Conservation (phyloP, 2,329 filamentous ascomycete species). For the Xenosphaeropsis pyriputrescens region DNA sequence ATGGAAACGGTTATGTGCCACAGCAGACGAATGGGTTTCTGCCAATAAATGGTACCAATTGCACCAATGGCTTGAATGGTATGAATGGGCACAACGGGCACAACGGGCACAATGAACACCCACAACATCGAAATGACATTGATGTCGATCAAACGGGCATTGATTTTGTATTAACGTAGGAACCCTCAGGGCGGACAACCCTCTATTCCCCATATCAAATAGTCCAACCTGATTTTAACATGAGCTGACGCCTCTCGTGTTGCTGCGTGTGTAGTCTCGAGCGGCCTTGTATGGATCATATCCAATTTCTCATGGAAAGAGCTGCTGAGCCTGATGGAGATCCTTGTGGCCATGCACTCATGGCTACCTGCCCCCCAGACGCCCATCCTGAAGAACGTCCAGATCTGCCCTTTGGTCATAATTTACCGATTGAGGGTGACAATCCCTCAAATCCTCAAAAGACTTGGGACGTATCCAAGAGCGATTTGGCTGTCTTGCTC, state of each 20-base stretch:
- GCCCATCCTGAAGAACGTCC: conserved; percentile 26
- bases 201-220: too few relatives aligned
- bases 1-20: not conserved
- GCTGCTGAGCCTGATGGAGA: conserved; percentile 44
- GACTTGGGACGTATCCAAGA: conserved; percentile 67
- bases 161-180: conserved; percentile 87
- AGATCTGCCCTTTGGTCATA: conserved; percentile 37
- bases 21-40: too few relatives aligned
- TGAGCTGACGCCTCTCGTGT: conserved; percentile 28
- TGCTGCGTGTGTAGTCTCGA: conserved; percentile 51
- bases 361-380: conserved; percentile 73
- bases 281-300: conserved; percentile 83
- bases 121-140: not conserved
- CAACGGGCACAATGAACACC: conserved; percentile 6
- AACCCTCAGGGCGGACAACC: conserved; percentile 21
- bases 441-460: conserved; percentile 29
- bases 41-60: too few relatives aligned
- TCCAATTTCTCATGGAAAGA: conserved; percentile 61
- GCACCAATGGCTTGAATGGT: too few relatives aligned
- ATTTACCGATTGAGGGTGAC: conserved; percentile 6
- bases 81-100: too few relatives aligned
- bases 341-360: conserved; percentile 78
- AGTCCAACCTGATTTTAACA: conserved; percentile 1
- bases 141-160: conserved; percentile 76
- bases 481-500: conserved; percentile 66